Conservation (phyloP, 345 rosid species). For the Murraya paniculata region DNA sequence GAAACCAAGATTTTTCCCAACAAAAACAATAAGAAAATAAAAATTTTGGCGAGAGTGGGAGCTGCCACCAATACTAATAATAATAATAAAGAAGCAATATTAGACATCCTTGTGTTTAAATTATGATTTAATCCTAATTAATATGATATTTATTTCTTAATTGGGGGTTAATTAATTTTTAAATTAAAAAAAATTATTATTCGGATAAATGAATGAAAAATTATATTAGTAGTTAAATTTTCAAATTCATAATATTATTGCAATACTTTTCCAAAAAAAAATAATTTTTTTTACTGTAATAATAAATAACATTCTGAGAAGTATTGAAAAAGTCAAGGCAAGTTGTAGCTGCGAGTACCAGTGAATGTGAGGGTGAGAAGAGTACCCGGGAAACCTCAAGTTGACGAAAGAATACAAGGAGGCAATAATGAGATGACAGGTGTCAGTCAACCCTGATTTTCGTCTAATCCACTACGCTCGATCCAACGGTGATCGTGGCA, state of each 20-base stretch:
- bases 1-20: not conserved
- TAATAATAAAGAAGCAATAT: no score
- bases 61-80: no score
- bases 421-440: slow-evolving; percentile 21
- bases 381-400: slow-evolving; percentile 22
- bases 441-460: slow-evolving; percentile 26
- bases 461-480: slow-evolving; percentile 8
- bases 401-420: slow-evolving; percentile 17
- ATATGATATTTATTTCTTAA: no score
- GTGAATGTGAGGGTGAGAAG: not conserved
- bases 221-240: not conserved
- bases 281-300: no score
- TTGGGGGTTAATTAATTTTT: no score
- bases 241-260: no score
- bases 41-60: not conserved
- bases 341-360: not conserved
- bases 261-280: no score
- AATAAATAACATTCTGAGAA: not conserved
- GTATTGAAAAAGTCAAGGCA: slow-evolving; percentile 2
- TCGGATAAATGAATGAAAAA: no score
- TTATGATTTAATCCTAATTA: no score
- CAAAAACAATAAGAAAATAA: not conserved
- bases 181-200: no score
- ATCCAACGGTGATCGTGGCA: slow-evolving; percentile 57
- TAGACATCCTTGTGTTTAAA: no score